Percentiles rank a stretch among this genome's conserved stretches.
These are phyloP conservation scores for Alnus rubra DNA, from an alignment of 306 rosid genomes.

Conservation along the genomic window DNA sequence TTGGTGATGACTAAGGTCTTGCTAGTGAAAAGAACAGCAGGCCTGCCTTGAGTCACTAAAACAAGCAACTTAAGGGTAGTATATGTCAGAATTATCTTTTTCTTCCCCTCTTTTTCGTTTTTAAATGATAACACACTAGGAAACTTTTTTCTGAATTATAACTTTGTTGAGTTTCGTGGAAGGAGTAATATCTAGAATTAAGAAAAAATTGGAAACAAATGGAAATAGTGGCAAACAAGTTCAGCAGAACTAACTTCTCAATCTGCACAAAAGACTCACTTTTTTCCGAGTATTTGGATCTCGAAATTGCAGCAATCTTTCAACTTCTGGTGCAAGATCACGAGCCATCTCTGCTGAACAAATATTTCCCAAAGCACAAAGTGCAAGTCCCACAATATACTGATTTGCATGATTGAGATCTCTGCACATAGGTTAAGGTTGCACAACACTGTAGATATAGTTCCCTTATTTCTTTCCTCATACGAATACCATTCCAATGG, in stretches of 20 bases:
- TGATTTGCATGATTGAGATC: conserved; percentile 96
- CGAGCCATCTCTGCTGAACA: conserved; percentile 99
- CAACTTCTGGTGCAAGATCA: conserved; percentile 98
- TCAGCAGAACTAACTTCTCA: conserved; percentile 2
- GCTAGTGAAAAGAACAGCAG: not conserved
- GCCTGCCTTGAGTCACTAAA: not conserved
- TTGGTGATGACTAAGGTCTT: not conserved
- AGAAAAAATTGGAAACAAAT: not conserved
- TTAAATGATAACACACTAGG: not conserved
- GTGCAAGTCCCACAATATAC: conserved; percentile 99
- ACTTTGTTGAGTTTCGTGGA: not conserved
- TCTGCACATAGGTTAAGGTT: conserved; percentile 75
- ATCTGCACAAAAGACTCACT: conserved; percentile 41
- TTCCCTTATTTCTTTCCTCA: conserved; percentile 26
- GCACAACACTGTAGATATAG: conserved; percentile 23
- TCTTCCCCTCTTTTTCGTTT: not conserved
- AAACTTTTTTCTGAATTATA: not conserved
- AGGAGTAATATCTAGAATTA: not conserved
- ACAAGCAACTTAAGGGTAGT: not conserved
- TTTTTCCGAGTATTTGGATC: conserved; percentile 96
- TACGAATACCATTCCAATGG: conserved; percentile 22
- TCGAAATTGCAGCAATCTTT: conserved; percentile 86
- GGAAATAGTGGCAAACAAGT: not conserved
- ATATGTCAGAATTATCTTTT: not conserved
- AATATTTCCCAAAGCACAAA: conserved; percentile 97